phyloP scores from a whole-genome alignment of 768 basidiomycete species.

The Pleurotus salmoneostramineus region DNA sequence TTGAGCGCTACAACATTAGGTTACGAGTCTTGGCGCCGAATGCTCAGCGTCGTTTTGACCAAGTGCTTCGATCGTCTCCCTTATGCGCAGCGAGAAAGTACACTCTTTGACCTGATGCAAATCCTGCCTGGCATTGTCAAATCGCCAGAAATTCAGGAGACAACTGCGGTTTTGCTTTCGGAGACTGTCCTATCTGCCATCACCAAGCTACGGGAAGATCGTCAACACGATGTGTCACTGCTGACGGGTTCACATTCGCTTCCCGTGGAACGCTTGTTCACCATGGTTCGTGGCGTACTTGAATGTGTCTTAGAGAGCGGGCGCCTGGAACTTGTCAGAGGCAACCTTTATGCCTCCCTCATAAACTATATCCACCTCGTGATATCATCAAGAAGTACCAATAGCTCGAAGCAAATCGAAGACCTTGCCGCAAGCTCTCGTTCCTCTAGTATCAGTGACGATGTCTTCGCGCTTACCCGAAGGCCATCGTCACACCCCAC shows the following conservation, averaged over 20 bases:
- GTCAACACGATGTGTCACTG: conserved; percentile 66
- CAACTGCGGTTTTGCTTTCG: conserved; percentile 78
- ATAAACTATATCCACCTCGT: conserved; percentile 89
- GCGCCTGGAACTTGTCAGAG: conserved; percentile 81
- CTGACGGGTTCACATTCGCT: conserved; percentile 64
- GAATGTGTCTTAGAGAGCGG: conserved; percentile 75
- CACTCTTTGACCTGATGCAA: conserved; percentile 87
- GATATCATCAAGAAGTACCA: conserved; percentile 22
- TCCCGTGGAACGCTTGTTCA: conserved; percentile 75
- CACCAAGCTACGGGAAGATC: conserved; percentile 85
- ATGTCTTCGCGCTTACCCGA: conserved; percentile 24
- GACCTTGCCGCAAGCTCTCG: conserved; percentile 3
- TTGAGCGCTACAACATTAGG: conserved; percentile 63
- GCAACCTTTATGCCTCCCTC: conserved; percentile 90
- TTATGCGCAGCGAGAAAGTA: conserved; percentile 78
- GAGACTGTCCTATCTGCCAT: conserved; percentile 79
- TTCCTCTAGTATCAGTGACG: conserved; percentile 22
- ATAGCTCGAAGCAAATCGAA: neutral
- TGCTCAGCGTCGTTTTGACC: conserved; percentile 81
- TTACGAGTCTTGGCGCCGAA: conserved; percentile 80
- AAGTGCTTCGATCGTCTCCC: conserved; percentile 85
- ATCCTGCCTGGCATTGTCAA: conserved; percentile 70
- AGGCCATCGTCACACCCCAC: conserved; percentile 13
- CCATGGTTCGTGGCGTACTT: conserved; percentile 69
- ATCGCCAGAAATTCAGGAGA: conserved; percentile 60